Base-by-base conservation (phyloP, 2,329 filamentous ascomycete genomes). In the Ilyonectria destructans region DNA sequence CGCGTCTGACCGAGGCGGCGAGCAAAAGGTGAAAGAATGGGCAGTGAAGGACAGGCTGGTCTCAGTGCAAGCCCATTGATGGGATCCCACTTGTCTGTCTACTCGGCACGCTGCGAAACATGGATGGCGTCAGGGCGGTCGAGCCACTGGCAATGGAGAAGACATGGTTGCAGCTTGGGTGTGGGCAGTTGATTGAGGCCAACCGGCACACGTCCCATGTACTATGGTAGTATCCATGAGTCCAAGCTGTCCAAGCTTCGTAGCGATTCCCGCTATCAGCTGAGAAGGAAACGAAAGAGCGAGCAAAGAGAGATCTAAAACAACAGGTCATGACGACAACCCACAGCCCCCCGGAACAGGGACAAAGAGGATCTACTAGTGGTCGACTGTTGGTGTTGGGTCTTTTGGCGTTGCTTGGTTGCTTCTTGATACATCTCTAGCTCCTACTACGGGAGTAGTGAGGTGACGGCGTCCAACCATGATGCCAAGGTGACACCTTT, bases 381-480 rank as follows among this genome's bases (percentile, higher is more conserved):
- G 26, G 26, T 26, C 26, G 26, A 31, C 43, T 23, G 58, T 49
- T 60, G 46, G 48, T 17, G 26, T n/a, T 46, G 19, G 10, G 2
- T 46, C 45, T 23, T 43, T 46, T 46, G 45, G 45, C 45, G 26
- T 26, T 26, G 26, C 26, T 26, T 26, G 45, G 45, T 7, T 15
- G 15, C 37, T 40, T 43, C 43, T 26, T 13, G 6, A n/a, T 56
- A 52, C 21, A 8, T 57, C 35, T 45, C 45, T 58, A 51, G 31
- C 26, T 52, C 43, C 46, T 8, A 35, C 51, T 54, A 35, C 51
- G 29, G 29, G 12, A 33, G 31, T 62, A 62, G 58, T 67, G 46
- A 54, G 46, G 33, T 40, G 61, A 65, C 51, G 45, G 58, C 45
- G 66, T 61, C 66, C 66, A 65, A 69, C 66, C 57, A 55, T 54